These are phyloP conservation scores for Epichloe bromicola DNA, from an alignment of 2,329 filamentous ascomycete species.

Conservation along the genomic window DNA sequence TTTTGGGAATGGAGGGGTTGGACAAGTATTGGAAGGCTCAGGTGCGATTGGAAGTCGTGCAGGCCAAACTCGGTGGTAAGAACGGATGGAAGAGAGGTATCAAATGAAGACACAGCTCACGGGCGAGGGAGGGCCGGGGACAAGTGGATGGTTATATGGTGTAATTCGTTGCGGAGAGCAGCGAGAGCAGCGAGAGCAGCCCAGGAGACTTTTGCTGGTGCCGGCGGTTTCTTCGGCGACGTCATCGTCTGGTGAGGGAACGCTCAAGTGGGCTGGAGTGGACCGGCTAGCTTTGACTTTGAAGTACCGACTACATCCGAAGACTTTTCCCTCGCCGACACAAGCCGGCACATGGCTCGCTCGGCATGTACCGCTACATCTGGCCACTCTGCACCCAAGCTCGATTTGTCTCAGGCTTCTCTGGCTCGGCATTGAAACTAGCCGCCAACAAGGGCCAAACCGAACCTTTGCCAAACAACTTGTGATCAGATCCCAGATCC, in stretches of 20 bases:
- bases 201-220: neutral
- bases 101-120: neutral
- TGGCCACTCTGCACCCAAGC: too few species aligned
- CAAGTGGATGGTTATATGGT: slow-evolving; percentile 8
- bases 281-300: neutral
- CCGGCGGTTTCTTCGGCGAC: slow-evolving; percentile 8
- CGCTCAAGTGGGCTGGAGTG: neutral
- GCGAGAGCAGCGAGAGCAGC: neutral
- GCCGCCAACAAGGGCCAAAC: too few species aligned
- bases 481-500: neutral
- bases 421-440: too few species aligned
- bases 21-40: neutral
- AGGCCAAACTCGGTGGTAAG: neutral
- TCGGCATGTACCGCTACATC: too few species aligned
- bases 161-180: slow-evolving; percentile 3
- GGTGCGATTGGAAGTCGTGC: neutral
- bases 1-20: neutral
- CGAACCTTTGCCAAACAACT: too few species aligned
- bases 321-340: too few species aligned
- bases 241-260: slow-evolving; percentile 7
- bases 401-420: neutral
- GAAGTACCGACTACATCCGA: too few species aligned
- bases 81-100: neutral
- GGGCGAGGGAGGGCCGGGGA: neutral
- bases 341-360: too few species aligned